phyloP scores from a whole-genome alignment of 176 grass and related monocot genomes.

The Musa acuminata region DNA sequence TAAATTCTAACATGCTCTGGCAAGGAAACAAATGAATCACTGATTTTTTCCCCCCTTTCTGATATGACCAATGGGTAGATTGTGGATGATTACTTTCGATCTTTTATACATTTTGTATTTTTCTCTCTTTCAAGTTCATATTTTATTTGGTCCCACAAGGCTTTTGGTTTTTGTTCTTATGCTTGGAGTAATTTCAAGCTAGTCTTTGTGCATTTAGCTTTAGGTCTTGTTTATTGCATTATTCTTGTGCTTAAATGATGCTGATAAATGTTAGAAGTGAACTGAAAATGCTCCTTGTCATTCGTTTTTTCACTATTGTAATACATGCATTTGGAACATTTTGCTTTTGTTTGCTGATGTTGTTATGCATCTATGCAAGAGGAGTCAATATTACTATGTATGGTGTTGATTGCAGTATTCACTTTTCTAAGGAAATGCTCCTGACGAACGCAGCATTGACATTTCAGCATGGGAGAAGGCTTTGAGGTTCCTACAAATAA shows the following conservation, averaged over 20 bases:
- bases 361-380: neutral
- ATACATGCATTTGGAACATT: neutral
- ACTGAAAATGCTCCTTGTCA: neutral
- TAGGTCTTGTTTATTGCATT: too few relatives aligned
- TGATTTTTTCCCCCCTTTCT: too few relatives aligned
- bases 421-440: constrained; percentile 98
- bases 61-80: too few relatives aligned
- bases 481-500: constrained; percentile 75
- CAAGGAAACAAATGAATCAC: too few relatives aligned
- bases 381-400: constrained; percentile 39
- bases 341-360: neutral
- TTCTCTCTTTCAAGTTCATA: too few relatives aligned
- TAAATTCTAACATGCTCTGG: too few relatives aligned
- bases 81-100: too few relatives aligned
- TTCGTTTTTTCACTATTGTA: neutral
- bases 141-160: too few relatives aligned
- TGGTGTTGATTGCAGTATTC: constrained; percentile 64
- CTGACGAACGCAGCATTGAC: constrained; percentile 96
- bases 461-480: constrained; percentile 80
- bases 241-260: neutral
- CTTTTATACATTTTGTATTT: too few relatives aligned
- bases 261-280: neutral
- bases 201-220: too few relatives aligned
- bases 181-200: too few relatives aligned
- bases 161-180: too few relatives aligned